Conservation (phyloP, 257 asterid species). For the Handroanthus guayacan region DNA sequence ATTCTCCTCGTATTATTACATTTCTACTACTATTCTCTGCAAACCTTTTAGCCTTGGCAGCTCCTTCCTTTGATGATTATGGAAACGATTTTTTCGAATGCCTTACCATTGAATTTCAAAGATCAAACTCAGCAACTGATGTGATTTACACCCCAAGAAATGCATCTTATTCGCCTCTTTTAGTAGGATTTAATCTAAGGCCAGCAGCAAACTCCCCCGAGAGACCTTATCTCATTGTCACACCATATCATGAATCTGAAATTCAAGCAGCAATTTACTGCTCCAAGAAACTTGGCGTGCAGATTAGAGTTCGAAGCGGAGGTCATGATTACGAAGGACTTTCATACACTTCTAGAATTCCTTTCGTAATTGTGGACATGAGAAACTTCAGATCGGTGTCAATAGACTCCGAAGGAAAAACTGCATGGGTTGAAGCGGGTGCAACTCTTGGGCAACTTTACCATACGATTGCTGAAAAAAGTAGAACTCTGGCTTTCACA, state of each 20-base stretch:
- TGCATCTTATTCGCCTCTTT: slow-evolving; percentile 33
- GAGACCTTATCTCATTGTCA: too few relatives aligned
- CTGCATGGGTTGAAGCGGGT: too few relatives aligned
- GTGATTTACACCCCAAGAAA: slow-evolving; percentile 35
- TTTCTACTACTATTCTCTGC: background rate
- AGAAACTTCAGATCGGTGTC: too few relatives aligned
- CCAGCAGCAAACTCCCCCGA: background rate
- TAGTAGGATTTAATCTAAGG: slow-evolving; percentile 16
- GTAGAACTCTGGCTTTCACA: slow-evolving; percentile 24
- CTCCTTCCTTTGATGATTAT: background rate
- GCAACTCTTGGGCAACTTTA: too few relatives aligned
- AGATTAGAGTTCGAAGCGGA: too few relatives aligned
- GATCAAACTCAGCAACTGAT: slow-evolving; percentile 18
- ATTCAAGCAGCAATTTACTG: too few relatives aligned
- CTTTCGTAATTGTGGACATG: too few relatives aligned
- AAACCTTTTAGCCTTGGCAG: slow-evolving; percentile 25
- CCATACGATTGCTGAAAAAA: background rate
- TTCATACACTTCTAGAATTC: too few relatives aligned
- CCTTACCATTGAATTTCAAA: slow-evolving; percentile 24
- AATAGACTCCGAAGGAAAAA: too few relatives aligned
- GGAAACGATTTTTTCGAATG: slow-evolving; percentile 32
- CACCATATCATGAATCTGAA: too few relatives aligned
- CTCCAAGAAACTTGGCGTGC: too few relatives aligned
- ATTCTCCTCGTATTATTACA: background rate
- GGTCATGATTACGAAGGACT: too few relatives aligned